Percentiles rank a stretch among this genome's conserved stretches.
Conservation (phyloP, 352 stramenopile species). For the Hyphochytrium catenoides region DNA sequence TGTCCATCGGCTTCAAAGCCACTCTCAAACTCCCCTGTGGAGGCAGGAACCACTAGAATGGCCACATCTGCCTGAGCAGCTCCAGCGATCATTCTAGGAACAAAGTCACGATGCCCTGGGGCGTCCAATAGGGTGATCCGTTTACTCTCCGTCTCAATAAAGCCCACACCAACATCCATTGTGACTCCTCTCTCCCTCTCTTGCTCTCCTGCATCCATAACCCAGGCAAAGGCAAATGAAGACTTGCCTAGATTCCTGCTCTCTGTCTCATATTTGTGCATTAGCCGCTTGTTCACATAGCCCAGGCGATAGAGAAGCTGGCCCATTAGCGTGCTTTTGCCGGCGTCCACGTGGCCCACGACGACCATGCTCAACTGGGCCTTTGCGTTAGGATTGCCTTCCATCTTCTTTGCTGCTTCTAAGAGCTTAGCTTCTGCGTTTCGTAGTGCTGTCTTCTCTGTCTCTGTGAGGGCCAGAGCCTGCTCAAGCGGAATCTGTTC, state of each 20-base stretch:
- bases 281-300: slow-evolving; percentile 53
- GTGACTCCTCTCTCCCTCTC: slow-evolving; percentile 83
- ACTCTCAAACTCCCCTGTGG: slow-evolving; percentile 81
- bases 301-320: slow-evolving; percentile 75
- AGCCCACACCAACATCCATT: slow-evolving; percentile 86
- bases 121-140: slow-evolving; percentile 87
- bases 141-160: slow-evolving; percentile 62
- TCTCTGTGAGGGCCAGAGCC: too few relatives aligned
- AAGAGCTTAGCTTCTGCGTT: too few relatives aligned
- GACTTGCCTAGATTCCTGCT: slow-evolving; percentile 70
- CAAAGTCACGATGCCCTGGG: slow-evolving; percentile 88
- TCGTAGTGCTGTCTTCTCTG: too few relatives aligned
- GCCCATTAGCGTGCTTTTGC: slow-evolving; percentile 90
- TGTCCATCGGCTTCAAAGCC: slow-evolving; percentile 82
- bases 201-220: slow-evolving; percentile 66
- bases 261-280: slow-evolving; percentile 77
- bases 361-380: slow-evolving; percentile 79
- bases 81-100: slow-evolving; percentile 91
- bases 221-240: slow-evolving; percentile 87
- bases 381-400: slow-evolving; percentile 20
- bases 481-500: too few relatives aligned
- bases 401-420: slow-evolving; percentile 12
- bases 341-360: slow-evolving; percentile 88
- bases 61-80: slow-evolving; percentile 70
- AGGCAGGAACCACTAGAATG: slow-evolving; percentile 80